A percentile compares a stretch with the other conserved stretches of the same genome.
These are phyloP conservation scores for Rutstroemia sp. DNA, from an alignment of 2,329 filamentous ascomycete genomes.

Conservation along the genomic window DNA sequence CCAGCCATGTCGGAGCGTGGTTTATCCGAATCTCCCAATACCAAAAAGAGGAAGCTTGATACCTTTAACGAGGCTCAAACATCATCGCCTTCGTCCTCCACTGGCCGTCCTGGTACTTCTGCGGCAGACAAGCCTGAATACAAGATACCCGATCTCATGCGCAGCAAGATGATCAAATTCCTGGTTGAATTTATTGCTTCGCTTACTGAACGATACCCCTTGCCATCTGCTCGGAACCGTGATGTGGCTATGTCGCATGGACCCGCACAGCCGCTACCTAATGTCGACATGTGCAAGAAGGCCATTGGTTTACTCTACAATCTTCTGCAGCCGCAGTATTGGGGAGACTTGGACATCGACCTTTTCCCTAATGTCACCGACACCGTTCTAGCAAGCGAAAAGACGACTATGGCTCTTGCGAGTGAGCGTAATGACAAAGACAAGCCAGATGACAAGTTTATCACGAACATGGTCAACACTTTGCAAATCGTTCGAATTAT, in stretches of 20 bases:
- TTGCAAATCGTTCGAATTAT: constrained; percentile 88
- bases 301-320: constrained; percentile 76
- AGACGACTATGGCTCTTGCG: constrained; percentile 54
- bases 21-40: constrained; percentile 62
- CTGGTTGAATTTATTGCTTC: constrained; percentile 92
- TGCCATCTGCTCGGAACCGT: constrained; percentile 62
- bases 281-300: constrained; percentile 77
- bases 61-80: constrained; percentile 38
- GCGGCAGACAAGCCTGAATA: constrained; percentile 55
- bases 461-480: constrained; percentile 86
- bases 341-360: constrained; percentile 88
- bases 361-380: constrained; percentile 87
- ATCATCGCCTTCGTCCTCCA: constrained; percentile 47
- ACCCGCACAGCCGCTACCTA: constrained; percentile 42
- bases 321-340: constrained; percentile 78
- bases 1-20: constrained; percentile 34
- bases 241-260: constrained; percentile 40
- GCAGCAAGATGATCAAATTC: constrained; percentile 85
- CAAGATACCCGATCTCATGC: constrained; percentile 56
- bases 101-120: constrained; percentile 22
- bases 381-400: constrained; percentile 75
- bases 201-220: constrained; percentile 75
- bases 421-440: constrained; percentile 57
- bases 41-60: constrained; percentile 71
- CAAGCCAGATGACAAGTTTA: constrained; percentile 74